Base-by-base conservation (phyloP, 73 alveolate genomes). In the Blepharisma stoltei region DNA sequence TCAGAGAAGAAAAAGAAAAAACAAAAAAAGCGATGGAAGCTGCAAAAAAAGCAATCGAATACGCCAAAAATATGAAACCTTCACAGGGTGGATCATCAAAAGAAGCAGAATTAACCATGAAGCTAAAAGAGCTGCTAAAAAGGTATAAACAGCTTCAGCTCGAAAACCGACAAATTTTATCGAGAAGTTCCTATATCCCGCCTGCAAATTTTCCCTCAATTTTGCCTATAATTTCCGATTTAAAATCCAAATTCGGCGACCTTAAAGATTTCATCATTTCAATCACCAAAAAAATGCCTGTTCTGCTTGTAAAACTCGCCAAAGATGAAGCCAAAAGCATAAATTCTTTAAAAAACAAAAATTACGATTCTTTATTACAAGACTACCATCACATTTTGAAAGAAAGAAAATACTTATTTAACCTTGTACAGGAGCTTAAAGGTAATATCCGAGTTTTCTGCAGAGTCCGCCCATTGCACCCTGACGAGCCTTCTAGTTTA, bases 371-470 rank as follows among this genome's bases (percentile, higher is more conserved):
- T 32, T 32, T 32, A 32, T 3, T 32, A 32, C 41, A 32, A 32
- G 41, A 32, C 3, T 32, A 32, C 3, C 41, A 32, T 32, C 41
- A 32, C 41, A 32, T 32, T 32, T 32, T 52, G 4, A 52, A 9
- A 18, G 54, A 23, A 46, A 7, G 78, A 14, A 7, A 46, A 7
- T 6, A 67, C 23, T 46, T 37, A 9, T 46, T 27, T 53, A 94
- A 94, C 73, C 82, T 86, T 54, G 84, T 90, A 41, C 94, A 94
- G 86, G 97, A 92, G 60, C 84, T 93, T 4, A 94, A 84, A 78
- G 99, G 99, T 0, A 94, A 92, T 75, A 86, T 92, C 6, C 75
- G 99, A 85, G 99, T 94, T 1, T 77, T 90, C 70, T 94, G 99
- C 86, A 66, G 99, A 83, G 93, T 94, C 38, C 76, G 99, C 46